A percentile compares a stretch with the other conserved stretches of the same genome.
These are phyloP conservation scores for Pilasporangium apinafurcum DNA, from an alignment of 352 stramenopile species.

Conservation along the genomic window DNA sequence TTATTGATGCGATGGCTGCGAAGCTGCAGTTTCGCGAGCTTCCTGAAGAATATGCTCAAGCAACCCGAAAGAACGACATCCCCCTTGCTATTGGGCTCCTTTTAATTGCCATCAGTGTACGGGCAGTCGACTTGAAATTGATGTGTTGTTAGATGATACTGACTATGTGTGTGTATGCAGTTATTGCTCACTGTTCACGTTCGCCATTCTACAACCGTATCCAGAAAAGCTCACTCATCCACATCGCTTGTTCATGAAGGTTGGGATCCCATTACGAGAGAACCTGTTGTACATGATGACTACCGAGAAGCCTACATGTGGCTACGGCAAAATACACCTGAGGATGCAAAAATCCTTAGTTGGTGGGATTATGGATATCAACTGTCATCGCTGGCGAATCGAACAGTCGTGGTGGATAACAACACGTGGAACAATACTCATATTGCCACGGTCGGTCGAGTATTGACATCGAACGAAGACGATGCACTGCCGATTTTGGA, in stretches of 20 bases:
- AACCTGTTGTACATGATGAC: slow-evolving; percentile 54
- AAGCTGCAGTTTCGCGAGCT: slow-evolving; percentile 24
- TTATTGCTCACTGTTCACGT: slow-evolving; percentile 65
- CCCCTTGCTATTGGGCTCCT: slow-evolving; percentile 27
- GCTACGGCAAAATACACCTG: slow-evolving; percentile 64
- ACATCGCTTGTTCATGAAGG: slow-evolving; percentile 70
- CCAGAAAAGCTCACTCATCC: slow-evolving; percentile 73
- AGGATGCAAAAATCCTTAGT: slow-evolving; percentile 63
- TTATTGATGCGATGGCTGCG: slow-evolving; percentile 15
- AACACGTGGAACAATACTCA: slow-evolving; percentile 98
- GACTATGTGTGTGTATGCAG: slow-evolving; percentile 12
- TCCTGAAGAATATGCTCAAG: slow-evolving; percentile 3
- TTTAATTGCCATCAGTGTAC: slow-evolving; percentile 51
- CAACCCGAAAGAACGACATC: slow-evolving; percentile 5
- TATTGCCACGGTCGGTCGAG: slow-evolving; percentile 91
- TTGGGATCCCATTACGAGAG: slow-evolving; percentile 37
- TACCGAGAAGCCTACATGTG: slow-evolving; percentile 82
- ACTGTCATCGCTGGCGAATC: slow-evolving; percentile 74
- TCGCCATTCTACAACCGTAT: slow-evolving; percentile 50
- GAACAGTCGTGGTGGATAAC: slow-evolving; percentile 90
- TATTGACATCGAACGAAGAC: slow-evolving; percentile 60
- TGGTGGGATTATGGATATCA: slow-evolving; percentile 90
- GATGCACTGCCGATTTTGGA: slow-evolving; percentile 63
- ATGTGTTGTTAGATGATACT: neutral
- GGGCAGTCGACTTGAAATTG: slow-evolving; percentile 4